Evolutionary conservation across 2,329 filamentous ascomycete genomes (phyloP).

Genomic region (Colletotrichum viniferum): DNA sequence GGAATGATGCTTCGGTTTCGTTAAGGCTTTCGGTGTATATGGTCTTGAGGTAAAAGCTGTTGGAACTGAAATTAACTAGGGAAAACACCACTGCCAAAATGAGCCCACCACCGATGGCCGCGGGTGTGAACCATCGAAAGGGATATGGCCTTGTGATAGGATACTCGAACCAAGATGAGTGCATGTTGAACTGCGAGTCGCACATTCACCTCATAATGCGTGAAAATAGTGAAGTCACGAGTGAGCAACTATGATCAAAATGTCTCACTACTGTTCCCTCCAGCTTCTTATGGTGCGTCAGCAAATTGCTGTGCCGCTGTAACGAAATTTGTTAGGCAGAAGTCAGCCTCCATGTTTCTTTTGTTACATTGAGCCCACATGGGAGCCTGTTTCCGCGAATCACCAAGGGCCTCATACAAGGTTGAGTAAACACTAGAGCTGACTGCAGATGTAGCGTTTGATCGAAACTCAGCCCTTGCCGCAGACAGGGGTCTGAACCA

Average conservation of each 20-base stretch:
- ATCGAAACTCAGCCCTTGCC: background rate
- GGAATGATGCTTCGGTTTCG: background rate
- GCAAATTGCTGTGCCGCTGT: background rate
- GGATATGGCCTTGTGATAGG: background rate
- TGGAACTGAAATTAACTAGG: background rate
- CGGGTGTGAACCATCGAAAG: background rate
- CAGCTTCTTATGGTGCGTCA: background rate
- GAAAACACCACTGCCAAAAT: background rate
- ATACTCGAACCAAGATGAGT: background rate
- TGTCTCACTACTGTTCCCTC: background rate
- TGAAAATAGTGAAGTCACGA: too few species aligned
- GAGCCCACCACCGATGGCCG: background rate
- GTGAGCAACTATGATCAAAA: background rate
- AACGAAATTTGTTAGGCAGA: background rate
- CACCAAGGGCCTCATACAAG: background rate
- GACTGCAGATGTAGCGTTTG: background rate
- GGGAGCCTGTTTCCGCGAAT: background rate
- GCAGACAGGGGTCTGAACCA: background rate
- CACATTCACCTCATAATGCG: background rate
- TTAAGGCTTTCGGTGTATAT: background rate
- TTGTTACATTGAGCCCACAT: rapidly evolving
- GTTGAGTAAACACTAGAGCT: background rate
- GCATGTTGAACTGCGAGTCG: background rate
- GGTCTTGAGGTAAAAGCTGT: background rate
- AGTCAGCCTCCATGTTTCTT: background rate